Base-by-base conservation (phyloP, 805 yeast species). In the Hanseniaspora jakobsenii region DNA sequence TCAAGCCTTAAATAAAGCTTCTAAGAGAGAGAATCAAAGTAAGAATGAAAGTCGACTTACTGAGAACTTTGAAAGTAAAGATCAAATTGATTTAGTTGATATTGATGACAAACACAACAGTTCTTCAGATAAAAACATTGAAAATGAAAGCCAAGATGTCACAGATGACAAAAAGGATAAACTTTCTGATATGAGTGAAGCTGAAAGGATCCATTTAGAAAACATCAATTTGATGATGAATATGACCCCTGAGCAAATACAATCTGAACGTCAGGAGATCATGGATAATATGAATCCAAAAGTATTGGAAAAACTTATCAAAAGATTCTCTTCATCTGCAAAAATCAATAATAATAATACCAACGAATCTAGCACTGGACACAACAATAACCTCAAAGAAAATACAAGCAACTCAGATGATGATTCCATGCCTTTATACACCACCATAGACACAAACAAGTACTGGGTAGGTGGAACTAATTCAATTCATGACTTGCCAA, bases 161-260 rank as follows among this genome's bases (percentile, higher is more conserved):
- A n/a, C n/a, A n/a, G n/a, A n/a, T n/a, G n/a, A n/a, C n/a, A n/a
- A n/a, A n/a, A n/a, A n/a, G n/a, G n/a, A n/a, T n/a, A n/a, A n/a
- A n/a, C n/a, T n/a, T n/a, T n/a, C 27, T 24, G 62, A 59, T 13
- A 48, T 71, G 38, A 62, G 78, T 0, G 93, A 82, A 52, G 73
- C 80, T 0, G 87, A 81, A 51, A 70, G 73, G 55, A 83, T 86
- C 18, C 89, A 84, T 57, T 57, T 71, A 46, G 94, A 86, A 55
- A 87, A 85, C 58, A 59, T 81, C 49, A 72, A 75, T 30, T 66
- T 69, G 32, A 57, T 87, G 45, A 64, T 74, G 29, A 58, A 62
- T 12, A 78, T 86, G 87, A 65, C 78, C 2, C 69, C 66, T 2
- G 78, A 72, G 14, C 85, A 86, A 54, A 70, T 83, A 28, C 65